A percentile compares a stretch with the other conserved stretches of the same genome.
Evolutionary conservation across 2,329 filamentous ascomycete genomes (phyloP).

Genomic region (Penicillium vulpinum): DNA sequence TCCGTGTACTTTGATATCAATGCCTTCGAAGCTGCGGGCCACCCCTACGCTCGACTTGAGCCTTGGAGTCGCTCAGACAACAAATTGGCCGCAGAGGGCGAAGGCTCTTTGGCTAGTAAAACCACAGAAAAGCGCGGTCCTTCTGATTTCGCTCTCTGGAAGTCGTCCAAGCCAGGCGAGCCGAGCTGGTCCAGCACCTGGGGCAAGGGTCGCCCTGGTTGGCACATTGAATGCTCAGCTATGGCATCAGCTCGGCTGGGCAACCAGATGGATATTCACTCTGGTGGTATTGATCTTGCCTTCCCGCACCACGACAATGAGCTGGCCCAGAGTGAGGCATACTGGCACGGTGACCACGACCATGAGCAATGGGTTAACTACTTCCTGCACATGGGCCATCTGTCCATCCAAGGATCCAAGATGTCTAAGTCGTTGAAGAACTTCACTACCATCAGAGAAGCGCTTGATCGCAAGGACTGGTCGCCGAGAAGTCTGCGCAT

Average conservation of each 20-base stretch:
- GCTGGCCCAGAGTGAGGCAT: slow-evolving; percentile 85
- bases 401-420: slow-evolving; percentile 85
- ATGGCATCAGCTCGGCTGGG: slow-evolving; percentile 93
- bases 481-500: slow-evolving; percentile 78
- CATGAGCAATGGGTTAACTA: slow-evolving; percentile 85
- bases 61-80: slow-evolving; percentile 85
- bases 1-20: slow-evolving; percentile 93
- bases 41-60: slow-evolving; percentile 80
- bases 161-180: slow-evolving; percentile 86
- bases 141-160: slow-evolving; percentile 92
- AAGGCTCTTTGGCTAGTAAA: slow-evolving; percentile 70
- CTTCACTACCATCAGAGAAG: slow-evolving; percentile 88
- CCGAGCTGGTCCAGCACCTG: slow-evolving; percentile 86
- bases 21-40: slow-evolving; percentile 79
- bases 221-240: slow-evolving; percentile 96
- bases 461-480: slow-evolving; percentile 67
- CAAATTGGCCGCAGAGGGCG: slow-evolving; percentile 80
- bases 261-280: slow-evolving; percentile 85
- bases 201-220: slow-evolving; percentile 85
- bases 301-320: slow-evolving; percentile 96
- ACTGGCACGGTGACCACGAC: slow-evolving; percentile 56
- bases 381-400: slow-evolving; percentile 92
- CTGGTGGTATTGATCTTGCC: slow-evolving; percentile 84
- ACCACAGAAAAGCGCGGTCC: slow-evolving; percentile 68
- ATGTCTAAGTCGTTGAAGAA: slow-evolving; percentile 98